Conservation (phyloP, 306 rosid genomes). For the Bauhinia variegata region DNA sequence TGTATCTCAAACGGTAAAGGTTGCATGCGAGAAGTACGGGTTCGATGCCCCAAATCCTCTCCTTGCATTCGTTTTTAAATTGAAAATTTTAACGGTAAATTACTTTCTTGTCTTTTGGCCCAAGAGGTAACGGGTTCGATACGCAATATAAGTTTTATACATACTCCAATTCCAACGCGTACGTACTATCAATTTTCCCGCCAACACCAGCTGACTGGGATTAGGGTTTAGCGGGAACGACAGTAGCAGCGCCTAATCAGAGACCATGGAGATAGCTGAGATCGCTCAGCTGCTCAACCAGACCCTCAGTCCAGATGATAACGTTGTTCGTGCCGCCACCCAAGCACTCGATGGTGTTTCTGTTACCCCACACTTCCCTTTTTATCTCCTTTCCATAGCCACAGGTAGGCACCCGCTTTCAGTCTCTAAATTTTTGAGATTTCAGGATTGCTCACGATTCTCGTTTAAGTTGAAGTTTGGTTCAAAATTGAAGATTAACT, state of each 20-base stretch:
- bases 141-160: no score
- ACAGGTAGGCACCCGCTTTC: slow-evolving; percentile 42
- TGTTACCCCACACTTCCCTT: slow-evolving; percentile 57
- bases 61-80: no score
- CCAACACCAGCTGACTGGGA: slow-evolving; percentile 39
- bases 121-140: no score
- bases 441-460: not conserved
- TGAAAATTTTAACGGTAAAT: no score
- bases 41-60: no score
- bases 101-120: no score
- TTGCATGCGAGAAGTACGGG: no score
- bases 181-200: slow-evolving; percentile 49
- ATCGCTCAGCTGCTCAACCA: slow-evolving; percentile 57
- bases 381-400: slow-evolving; percentile 63
- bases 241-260: not conserved
- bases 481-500: not conserved
- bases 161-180: not conserved
- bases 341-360: slow-evolving; percentile 67
- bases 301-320: slow-evolving; percentile 61
- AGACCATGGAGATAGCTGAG: slow-evolving; percentile 43
- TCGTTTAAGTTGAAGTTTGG: not conserved
- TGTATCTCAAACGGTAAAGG: no score
- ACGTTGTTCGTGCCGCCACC: slow-evolving; percentile 55
- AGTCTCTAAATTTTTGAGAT: not conserved
- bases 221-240: slow-evolving; percentile 50